A percentile compares a stretch with the other conserved stretches of the same genome.
Evolutionary conservation across 768 basidiomycete genomes (phyloP).

Genomic region (Suillus sp.): DNA sequence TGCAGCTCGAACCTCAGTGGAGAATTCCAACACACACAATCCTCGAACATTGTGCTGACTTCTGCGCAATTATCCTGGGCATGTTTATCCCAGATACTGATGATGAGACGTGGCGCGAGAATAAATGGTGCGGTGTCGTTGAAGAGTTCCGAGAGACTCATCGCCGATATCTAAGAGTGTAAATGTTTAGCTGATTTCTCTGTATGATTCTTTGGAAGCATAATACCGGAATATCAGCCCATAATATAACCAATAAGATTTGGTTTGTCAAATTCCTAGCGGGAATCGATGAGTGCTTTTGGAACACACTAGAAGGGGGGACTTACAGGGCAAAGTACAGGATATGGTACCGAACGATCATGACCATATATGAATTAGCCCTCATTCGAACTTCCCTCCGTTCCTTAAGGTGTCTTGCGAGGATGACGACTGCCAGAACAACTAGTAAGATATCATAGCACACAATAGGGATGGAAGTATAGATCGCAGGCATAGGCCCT

Average conservation of each 20-base stretch:
- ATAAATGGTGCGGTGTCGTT: not conserved
- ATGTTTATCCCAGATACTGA: constrained; percentile 5
- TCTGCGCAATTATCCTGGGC: not conserved
- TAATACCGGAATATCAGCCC: not conserved
- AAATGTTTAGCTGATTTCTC: not conserved
- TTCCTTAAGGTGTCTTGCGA: not conserved
- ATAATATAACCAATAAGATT: not conserved
- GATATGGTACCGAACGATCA: constrained; percentile 3
- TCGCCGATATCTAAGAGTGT: not conserved
- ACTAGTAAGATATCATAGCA: constrained; percentile 1
- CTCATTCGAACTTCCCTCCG: not conserved
- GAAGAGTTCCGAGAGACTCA: not conserved
- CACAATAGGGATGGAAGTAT: not conserved
- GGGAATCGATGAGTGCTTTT: not conserved
- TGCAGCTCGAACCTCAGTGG: not conserved
- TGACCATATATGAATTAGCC: not conserved
- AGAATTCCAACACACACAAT: not conserved
- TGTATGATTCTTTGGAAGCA: not conserved
- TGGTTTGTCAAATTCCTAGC: constrained; percentile 1
- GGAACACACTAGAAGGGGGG: not conserved
- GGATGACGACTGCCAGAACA: not conserved
- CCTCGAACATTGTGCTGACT: not conserved
- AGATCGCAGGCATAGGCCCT: not conserved
- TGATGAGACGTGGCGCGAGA: constrained; percentile 4
- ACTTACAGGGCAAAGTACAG: constrained; percentile 3